phyloP scores from a whole-genome alignment of 805 yeast genomes.

The Candida dajiaensis region DNA sequence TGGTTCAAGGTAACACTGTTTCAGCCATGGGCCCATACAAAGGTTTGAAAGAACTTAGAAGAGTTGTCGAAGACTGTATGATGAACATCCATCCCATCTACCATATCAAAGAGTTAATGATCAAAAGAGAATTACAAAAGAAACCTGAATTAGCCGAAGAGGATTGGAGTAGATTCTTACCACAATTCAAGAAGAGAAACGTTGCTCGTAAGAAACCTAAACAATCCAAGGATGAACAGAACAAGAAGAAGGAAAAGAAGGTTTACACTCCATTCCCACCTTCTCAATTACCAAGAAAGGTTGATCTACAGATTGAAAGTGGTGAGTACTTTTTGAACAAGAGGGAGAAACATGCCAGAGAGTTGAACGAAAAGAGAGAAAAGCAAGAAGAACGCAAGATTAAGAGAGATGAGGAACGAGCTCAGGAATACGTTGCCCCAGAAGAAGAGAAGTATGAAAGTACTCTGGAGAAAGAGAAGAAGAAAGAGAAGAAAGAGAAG shows the following conservation, averaged over 20 bases:
- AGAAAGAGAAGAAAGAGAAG: slow-evolving; percentile 24
- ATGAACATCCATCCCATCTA: slow-evolving; percentile 95
- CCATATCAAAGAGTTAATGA: slow-evolving; percentile 95
- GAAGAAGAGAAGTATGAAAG: slow-evolving; percentile 58
- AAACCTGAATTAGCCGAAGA: slow-evolving; percentile 93
- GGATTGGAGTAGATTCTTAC: slow-evolving; percentile 95
- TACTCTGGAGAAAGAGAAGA: slow-evolving; percentile 30
- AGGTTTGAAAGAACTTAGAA: slow-evolving; percentile 85
- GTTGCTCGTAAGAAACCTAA: slow-evolving; percentile 90
- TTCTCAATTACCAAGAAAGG: slow-evolving; percentile 91
- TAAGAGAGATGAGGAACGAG: slow-evolving; percentile 61
- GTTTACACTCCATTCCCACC: slow-evolving; percentile 99
- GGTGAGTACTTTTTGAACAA: slow-evolving; percentile 96
- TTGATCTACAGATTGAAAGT: slow-evolving; percentile 94
- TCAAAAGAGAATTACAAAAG: slow-evolving; percentile 89
- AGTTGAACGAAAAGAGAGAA: slow-evolving; percentile 69
- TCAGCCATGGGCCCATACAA: slow-evolving; percentile 95
- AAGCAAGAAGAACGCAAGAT: slow-evolving; percentile 68
- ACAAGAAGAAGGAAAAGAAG: slow-evolving; percentile 46
- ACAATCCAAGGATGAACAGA: slow-evolving; percentile 47
- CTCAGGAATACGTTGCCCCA: slow-evolving; percentile 81
- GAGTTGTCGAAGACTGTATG: slow-evolving; percentile 98
- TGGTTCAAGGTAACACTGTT: slow-evolving; percentile 97
- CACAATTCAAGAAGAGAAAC: slow-evolving; percentile 93
- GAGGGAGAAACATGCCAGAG: slow-evolving; percentile 68